A percentile compares a stretch with the other conserved stretches of the same genome.
Evolutionary conservation across 768 basidiomycete genomes (phyloP).

Genomic region (Boletales sp.): DNA sequence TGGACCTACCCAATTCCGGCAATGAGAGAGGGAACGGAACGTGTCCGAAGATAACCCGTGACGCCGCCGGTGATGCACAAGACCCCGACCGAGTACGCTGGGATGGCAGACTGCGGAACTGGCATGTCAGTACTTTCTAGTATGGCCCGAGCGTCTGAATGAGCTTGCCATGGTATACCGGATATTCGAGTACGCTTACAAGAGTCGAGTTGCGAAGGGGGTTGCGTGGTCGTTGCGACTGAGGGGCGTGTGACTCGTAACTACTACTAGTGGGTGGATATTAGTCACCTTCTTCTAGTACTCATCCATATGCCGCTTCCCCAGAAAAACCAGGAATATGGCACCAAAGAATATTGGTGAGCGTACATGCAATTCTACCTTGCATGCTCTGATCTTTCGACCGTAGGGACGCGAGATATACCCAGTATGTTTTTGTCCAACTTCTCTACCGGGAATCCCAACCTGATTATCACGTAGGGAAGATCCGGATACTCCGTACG

Average conservation of each 20-base stretch:
- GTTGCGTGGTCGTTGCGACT: neutral
- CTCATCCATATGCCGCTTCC: conserved; percentile 40
- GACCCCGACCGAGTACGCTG: conserved; percentile 72
- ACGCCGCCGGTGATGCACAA: conserved; percentile 77
- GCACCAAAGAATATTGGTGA: conserved; percentile 67
- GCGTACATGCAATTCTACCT: conserved; percentile 9
- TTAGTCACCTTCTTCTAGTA: neutral
- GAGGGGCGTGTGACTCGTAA: conserved; percentile 12
- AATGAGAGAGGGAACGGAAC: conserved; percentile 78
- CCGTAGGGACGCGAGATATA: conserved; percentile 65
- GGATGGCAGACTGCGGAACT: conserved; percentile 66
- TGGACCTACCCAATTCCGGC: conserved; percentile 70
- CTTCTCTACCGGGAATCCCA: neutral
- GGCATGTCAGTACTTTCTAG: conserved; percentile 19
- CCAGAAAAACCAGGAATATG: conserved; percentile 64
- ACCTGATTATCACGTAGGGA: conserved; percentile 40
- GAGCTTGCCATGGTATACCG: conserved; percentile 27
- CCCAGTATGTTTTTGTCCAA: conserved; percentile 42
- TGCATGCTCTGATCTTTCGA: neutral
- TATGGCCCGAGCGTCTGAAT: conserved; percentile 5
- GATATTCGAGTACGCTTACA: conserved; percentile 20
- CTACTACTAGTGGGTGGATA: neutral
- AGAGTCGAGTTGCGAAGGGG: neutral
- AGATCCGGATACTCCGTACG: conserved; percentile 56
- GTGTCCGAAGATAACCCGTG: conserved; percentile 66